Conservation (phyloP, 768 basidiomycete genomes). For the Lepiota brunneoincarnata region DNA sequence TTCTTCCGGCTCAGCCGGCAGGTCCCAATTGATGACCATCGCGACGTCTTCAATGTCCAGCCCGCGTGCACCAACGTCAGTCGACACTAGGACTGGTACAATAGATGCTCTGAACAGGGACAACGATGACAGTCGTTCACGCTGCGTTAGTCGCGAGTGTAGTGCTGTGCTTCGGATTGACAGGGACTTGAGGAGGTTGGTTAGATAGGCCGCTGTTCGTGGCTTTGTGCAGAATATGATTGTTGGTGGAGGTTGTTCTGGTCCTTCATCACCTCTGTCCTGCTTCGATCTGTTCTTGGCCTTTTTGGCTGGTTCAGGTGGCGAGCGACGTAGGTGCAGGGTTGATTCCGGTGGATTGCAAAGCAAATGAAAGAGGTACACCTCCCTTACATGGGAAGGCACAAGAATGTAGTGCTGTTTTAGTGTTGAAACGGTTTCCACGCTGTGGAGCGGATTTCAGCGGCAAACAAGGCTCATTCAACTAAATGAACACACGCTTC, state of each 20-base stretch:
- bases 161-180: slow-evolving; percentile 84
- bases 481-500: slow-evolving; percentile 45
- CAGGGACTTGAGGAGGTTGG: slow-evolving; percentile 71
- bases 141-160: slow-evolving; percentile 92
- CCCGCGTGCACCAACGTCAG: slow-evolving; percentile 94
- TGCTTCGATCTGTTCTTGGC: slow-evolving; percentile 30
- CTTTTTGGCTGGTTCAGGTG: slow-evolving; percentile 47
- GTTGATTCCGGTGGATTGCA: slow-evolving; percentile 86
- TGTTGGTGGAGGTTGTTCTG: slow-evolving; percentile 85
- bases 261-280: slow-evolving; percentile 45
- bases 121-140: slow-evolving; percentile 82
- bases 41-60: slow-evolving; percentile 96
- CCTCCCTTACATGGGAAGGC: slow-evolving; percentile 92
- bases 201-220: slow-evolving; percentile 88
- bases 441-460: slow-evolving; percentile 39
- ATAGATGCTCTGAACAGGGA: slow-evolving; percentile 81
- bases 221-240: slow-evolving; percentile 92
- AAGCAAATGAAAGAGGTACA: slow-evolving; percentile 87
- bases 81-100: slow-evolving; percentile 89
- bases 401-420: slow-evolving; percentile 90
- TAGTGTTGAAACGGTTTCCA: slow-evolving; percentile 86
- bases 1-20: slow-evolving; percentile 87
- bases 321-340: slow-evolving; percentile 58
- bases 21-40: slow-evolving; percentile 96
- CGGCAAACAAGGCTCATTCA: not conserved